A percentile compares a stretch with the other conserved stretches of the same genome.
These are phyloP conservation scores for Ogataea minuta DNA, from an alignment of 805 yeast genomes.

Conservation along the genomic window DNA sequence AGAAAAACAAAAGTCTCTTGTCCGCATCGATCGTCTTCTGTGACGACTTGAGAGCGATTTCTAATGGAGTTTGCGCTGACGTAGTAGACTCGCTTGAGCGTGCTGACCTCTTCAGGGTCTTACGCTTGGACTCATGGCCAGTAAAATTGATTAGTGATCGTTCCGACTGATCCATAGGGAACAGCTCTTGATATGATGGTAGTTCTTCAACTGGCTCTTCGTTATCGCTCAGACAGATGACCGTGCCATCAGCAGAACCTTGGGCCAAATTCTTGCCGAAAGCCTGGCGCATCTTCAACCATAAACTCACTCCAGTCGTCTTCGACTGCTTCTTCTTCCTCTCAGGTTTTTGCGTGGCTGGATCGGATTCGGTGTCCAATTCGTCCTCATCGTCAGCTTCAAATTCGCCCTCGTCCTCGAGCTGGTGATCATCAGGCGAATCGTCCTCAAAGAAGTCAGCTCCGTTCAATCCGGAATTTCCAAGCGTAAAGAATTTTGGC, in stretches of 20 bases:
- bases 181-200: constrained; percentile 75
- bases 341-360: neutral
- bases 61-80: constrained; percentile 9
- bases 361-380: constrained; percentile 3
- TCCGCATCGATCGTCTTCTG: constrained; percentile 62
- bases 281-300: constrained; percentile 34
- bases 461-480: constrained; percentile 18
- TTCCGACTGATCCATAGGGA: constrained; percentile 48
- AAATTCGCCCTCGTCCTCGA: constrained; percentile 14
- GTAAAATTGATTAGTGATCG: constrained; percentile 31
- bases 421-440: constrained; percentile 4
- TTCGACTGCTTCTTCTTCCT: constrained; percentile 5
- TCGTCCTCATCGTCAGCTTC: constrained; percentile 27
- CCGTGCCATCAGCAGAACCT: constrained; percentile 1
- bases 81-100: constrained; percentile 6
- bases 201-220: constrained; percentile 40
- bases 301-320: constrained; percentile 27
- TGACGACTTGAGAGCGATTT: constrained; percentile 26
- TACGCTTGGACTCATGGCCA: constrained; percentile 23
- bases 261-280: constrained; percentile 16
- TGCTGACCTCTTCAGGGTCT: constrained; percentile 4
- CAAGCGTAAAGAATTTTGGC: constrained; percentile 21
- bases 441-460: constrained; percentile 21
- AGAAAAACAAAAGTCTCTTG: constrained; percentile 81
- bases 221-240: constrained; percentile 15